phyloP scores from a whole-genome alignment of 176 grass and related monocot species.

The Saccharum officinarum region DNA sequence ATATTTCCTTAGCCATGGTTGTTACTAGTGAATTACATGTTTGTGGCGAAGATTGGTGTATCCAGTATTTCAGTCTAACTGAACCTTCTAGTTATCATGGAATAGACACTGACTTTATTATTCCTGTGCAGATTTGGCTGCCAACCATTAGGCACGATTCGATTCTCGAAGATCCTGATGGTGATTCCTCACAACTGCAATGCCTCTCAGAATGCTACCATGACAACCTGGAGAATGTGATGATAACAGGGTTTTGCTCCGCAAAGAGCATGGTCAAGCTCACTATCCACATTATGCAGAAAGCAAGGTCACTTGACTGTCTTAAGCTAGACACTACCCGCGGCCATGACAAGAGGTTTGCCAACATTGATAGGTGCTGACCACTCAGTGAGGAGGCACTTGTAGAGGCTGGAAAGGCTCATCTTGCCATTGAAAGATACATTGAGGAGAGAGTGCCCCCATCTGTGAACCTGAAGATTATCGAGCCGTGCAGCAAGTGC shows the following conservation, averaged over 20 bases:
- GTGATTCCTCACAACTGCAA: not conserved
- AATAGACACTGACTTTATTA: not conserved
- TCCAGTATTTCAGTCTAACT: not conserved
- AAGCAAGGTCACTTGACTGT: not conserved
- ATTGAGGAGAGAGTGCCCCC: not conserved
- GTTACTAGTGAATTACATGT: not conserved
- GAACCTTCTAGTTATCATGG: not conserved
- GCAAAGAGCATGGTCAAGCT: slow-evolving; percentile 22
- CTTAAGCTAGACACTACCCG: not conserved
- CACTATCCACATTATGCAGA: not conserved
- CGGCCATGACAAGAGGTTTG: not conserved
- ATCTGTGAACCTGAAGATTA: not conserved
- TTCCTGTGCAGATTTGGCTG: not conserved
- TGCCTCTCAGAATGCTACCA: not conserved
- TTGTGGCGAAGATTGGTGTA: not conserved
- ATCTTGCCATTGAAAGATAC: not conserved
- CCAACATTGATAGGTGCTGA: not conserved
- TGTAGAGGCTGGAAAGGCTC: not conserved
- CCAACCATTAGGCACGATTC: not conserved
- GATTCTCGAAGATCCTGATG: not conserved
- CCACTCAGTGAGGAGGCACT: not conserved
- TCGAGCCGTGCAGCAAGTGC: slow-evolving; percentile 6
- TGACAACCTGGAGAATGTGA: slow-evolving; percentile 11
- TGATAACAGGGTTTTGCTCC: slow-evolving; percentile 18
- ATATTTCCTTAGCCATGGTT: not conserved